Evolutionary conservation across 106 monocot species (phyloP).

Genomic region (Acorus calamus): DNA sequence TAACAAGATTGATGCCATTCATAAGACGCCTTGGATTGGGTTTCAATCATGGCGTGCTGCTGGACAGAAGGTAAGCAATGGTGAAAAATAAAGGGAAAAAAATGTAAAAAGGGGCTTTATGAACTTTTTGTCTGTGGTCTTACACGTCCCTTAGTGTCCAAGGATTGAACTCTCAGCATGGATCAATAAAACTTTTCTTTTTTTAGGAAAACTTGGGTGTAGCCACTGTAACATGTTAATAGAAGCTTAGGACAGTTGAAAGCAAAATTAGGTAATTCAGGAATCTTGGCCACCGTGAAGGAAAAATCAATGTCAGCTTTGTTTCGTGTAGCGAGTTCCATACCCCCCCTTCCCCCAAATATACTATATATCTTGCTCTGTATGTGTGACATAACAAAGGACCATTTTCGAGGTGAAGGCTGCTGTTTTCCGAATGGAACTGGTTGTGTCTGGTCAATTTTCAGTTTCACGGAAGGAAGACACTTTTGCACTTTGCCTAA

Average conservation of each 20-base stretch:
- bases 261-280: neutral
- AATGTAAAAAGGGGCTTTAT: neutral
- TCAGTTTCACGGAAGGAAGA: too few relatives aligned
- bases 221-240: neutral
- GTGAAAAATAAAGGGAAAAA: neutral
- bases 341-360: too few relatives aligned
- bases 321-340: too few relatives aligned
- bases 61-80: constrained; percentile 55
- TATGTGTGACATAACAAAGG: too few relatives aligned
- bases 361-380: too few relatives aligned
- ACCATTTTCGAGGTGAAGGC: too few relatives aligned
- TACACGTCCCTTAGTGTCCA: neutral
- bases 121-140: neutral
- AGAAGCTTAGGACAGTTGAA: neutral
- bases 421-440: too few relatives aligned
- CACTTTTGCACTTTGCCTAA: too few relatives aligned
- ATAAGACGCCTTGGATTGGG: constrained; percentile 93
- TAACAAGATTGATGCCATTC: constrained; percentile 66
- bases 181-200: too few relatives aligned
- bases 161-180: too few relatives aligned
- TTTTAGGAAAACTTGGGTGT: neutral
- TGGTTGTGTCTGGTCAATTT: too few relatives aligned
- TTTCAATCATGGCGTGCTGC: constrained; percentile 92
- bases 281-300: neutral
- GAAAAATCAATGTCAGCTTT: neutral